Conservation (phyloP, 2,329 filamentous ascomycete genomes). For the Anisogramma anomala region DNA sequence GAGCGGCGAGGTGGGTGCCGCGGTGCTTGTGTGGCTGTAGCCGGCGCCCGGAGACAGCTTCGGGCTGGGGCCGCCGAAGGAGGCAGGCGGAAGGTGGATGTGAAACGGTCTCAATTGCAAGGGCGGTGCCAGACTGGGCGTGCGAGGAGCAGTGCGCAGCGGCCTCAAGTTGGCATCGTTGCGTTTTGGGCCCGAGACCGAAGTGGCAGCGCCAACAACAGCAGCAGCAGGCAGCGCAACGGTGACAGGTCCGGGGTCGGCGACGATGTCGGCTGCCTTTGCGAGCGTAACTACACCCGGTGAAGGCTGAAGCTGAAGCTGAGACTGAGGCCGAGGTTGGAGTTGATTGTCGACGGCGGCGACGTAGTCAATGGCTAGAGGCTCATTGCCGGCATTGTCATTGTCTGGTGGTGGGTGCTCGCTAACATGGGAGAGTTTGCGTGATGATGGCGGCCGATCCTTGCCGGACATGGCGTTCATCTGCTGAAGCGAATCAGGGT, state of each 20-base stretch:
- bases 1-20: constrained; percentile 16
- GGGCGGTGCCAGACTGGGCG: constrained; percentile 5
- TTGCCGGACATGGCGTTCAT: constrained; percentile 19
- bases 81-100: constrained; percentile 9
- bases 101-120: constrained; percentile 5
- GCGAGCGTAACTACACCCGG: too few species aligned
- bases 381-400: constrained; percentile 4
- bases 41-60: constrained; percentile 14
- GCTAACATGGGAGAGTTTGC: constrained; percentile 24
- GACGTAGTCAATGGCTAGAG: background rate
- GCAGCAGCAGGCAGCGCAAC: constrained; percentile 5
- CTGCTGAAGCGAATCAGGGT: background rate
- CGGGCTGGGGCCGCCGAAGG: constrained; percentile 10
- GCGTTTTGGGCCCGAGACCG: background rate
- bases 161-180: constrained; percentile 6
- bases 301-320: too few species aligned
- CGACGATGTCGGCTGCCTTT: too few species aligned
- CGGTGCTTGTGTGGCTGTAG: constrained; percentile 13
- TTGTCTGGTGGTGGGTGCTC: constrained; percentile 20
- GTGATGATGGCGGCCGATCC: constrained; percentile 24
- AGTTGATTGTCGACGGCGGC: background rate
- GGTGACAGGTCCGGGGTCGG: background rate
- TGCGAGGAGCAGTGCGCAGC: constrained; percentile 15
- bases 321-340: background rate
- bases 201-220: constrained; percentile 4